These are phyloP conservation scores for Penicillium thymicola DNA, from an alignment of 2,329 filamentous ascomycete genomes.

Conservation along the genomic window DNA sequence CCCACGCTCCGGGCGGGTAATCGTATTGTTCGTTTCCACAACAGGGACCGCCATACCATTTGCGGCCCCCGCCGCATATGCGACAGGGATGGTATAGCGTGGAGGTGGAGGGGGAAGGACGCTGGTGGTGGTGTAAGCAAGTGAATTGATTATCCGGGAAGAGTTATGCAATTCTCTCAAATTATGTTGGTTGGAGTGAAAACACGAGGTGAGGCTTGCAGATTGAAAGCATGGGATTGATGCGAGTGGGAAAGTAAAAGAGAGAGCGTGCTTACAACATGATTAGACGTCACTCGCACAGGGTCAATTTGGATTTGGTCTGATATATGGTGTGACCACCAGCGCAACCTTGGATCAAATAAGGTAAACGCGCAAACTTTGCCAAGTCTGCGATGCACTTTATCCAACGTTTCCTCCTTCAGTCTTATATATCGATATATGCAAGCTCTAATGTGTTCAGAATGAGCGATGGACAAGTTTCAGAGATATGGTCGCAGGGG, in stretches of 20 bases:
- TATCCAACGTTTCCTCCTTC: not conserved
- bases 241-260: not conserved
- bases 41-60: constrained; percentile 68
- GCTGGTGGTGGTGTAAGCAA: constrained; percentile 45
- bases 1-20: constrained; percentile 77
- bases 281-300: constrained; percentile 7
- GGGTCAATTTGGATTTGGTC: constrained; percentile 10
- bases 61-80: constrained; percentile 69
- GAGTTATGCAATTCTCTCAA: not conserved
- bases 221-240: not conserved
- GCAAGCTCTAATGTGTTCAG: not conserved
- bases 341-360: constrained; percentile 2
- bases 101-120: constrained; percentile 81
- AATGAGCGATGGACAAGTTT: not conserved
- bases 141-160: not conserved
- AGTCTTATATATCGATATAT: not conserved
- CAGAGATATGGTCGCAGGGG: not conserved
- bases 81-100: constrained; percentile 72
- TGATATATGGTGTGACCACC: constrained; percentile 11
- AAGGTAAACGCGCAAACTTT: not conserved
- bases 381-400: not conserved
- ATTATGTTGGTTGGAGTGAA: not conserved
- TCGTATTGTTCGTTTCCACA: constrained; percentile 90
- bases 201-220: not conserved
- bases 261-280: constrained; percentile 25